Evolutionary conservation across 495 filamentous ascomycete species (phyloP).

Genomic region (Penicillium crystallinum): DNA sequence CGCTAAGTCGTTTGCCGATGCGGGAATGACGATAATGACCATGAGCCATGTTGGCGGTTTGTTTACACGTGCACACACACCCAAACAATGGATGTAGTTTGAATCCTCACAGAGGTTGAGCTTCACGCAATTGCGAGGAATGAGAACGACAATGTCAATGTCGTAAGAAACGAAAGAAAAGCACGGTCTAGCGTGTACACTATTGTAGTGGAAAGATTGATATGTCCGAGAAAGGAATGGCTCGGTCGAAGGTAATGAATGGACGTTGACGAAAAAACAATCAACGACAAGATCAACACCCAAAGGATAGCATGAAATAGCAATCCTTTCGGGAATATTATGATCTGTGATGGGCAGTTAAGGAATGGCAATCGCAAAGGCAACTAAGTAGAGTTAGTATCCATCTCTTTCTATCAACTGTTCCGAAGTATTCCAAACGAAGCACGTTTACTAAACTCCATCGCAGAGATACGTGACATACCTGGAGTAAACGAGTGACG

Average conservation of each 20-base stretch:
- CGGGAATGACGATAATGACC: conserved; percentile 20
- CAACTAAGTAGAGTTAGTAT: background rate
- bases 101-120: conserved; percentile 22
- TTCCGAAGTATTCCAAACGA: background rate
- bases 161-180: conserved; percentile 3
- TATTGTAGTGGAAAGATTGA: conserved; percentile 6
- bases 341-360: background rate
- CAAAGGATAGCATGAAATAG: conserved; percentile 4
- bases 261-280: conserved; percentile 7
- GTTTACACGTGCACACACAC: background rate
- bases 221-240: conserved; percentile 4
- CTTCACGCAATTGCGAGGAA: conserved; percentile 3
- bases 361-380: background rate
- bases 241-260: conserved; percentile 12
- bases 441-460: background rate
- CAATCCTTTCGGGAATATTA: background rate
- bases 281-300: conserved; percentile 6
- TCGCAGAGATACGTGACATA: conserved; percentile 2
- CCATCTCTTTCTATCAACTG: background rate
- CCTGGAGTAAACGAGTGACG: conserved; percentile 15
- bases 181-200: conserved; percentile 19
- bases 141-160: background rate
- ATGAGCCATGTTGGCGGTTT: conserved; percentile 20
- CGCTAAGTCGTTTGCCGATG: conserved; percentile 12
- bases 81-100: background rate